Evolutionary conservation across 495 filamentous ascomycete genomes (phyloP).

Genomic region (Sporormia fimetaria): DNA sequence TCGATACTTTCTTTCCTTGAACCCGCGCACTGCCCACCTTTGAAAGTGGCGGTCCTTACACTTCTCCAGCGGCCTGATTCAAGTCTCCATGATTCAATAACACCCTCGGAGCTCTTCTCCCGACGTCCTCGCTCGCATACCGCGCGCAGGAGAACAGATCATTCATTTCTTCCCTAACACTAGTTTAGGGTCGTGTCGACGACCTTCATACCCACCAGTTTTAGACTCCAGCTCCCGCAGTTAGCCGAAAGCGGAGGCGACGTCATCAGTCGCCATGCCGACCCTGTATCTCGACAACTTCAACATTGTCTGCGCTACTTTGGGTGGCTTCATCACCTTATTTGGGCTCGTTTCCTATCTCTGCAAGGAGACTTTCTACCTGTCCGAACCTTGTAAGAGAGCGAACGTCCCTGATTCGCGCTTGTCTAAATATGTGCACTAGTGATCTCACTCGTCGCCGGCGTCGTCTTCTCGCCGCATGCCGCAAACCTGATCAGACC

Average conservation of each 20-base stretch:
- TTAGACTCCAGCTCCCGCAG: not conserved
- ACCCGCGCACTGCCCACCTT: too few relatives aligned
- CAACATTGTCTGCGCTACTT: constrained; percentile 71
- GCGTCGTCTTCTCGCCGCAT: constrained; percentile 65
- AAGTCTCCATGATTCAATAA: constrained; percentile 26
- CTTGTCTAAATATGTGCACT: constrained; percentile 1
- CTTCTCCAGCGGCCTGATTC: not conserved
- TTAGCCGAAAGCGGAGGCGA: not conserved
- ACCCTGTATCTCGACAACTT: constrained; percentile 70
- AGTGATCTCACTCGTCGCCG: constrained; percentile 79
- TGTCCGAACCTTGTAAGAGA: constrained; percentile 74
- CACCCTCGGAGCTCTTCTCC: constrained; percentile 1
- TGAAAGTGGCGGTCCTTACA: constrained; percentile 5
- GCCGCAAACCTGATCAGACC: constrained; percentile 69
- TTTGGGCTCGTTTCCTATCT: constrained; percentile 86
- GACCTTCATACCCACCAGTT: not conserved
- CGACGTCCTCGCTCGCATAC: not conserved
- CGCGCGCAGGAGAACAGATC: not conserved
- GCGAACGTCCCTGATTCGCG: not conserved
- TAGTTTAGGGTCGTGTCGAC: constrained; percentile 4
- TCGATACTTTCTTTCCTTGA: too few relatives aligned
- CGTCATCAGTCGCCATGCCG: constrained; percentile 59
- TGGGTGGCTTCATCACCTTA: constrained; percentile 79
- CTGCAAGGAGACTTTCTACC: constrained; percentile 79
- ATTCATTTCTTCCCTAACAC: constrained; percentile 14